Conservation (phyloP, 805 yeast genomes). For the Cyberlindnera bimundalis region DNA sequence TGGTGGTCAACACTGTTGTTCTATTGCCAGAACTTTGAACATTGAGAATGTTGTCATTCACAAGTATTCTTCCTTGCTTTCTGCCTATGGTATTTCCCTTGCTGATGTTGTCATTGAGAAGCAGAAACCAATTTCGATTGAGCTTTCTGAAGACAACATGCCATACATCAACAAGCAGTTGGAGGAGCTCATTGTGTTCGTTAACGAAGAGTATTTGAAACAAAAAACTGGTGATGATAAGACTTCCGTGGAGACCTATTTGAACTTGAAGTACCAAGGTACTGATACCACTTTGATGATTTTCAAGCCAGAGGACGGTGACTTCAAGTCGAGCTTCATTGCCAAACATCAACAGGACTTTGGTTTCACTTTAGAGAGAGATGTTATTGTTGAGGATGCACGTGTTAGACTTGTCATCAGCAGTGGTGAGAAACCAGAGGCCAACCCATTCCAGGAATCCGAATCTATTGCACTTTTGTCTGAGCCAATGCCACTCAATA, state of each 20-base stretch:
- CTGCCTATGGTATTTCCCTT: conserved; percentile 44
- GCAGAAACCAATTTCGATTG: conserved; percentile 23
- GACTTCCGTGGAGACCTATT: no score
- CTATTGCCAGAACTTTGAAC: conserved; percentile 39
- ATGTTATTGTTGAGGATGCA: conserved; percentile 32
- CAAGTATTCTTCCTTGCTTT: conserved; percentile 43
- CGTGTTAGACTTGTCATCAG: conserved; percentile 33
- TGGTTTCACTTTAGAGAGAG: conserved; percentile 32
- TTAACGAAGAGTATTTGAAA: conserved; percentile 27
- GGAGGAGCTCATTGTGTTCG: no score
- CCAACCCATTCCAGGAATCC: conserved; percentile 23
- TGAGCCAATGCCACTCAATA: conserved; percentile 26
- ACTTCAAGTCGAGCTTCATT: conserved; percentile 24
- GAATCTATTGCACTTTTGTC: conserved; percentile 24
- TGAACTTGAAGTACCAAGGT: conserved; percentile 38
- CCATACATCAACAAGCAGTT: no score
- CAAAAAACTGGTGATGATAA: conserved; percentile 22
- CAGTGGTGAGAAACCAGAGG: conserved; percentile 20
- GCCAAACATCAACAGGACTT: conserved; percentile 35
- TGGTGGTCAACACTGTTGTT: conserved; percentile 44
- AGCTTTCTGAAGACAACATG: no score
- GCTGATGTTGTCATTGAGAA: conserved; percentile 34
- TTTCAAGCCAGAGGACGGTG: conserved; percentile 24
- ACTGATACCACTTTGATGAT: conserved; percentile 44
- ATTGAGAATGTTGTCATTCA: conserved; percentile 41